Conservation (phyloP, 495 filamentous ascomycete genomes). For the Lasiosphaeria ovina region DNA sequence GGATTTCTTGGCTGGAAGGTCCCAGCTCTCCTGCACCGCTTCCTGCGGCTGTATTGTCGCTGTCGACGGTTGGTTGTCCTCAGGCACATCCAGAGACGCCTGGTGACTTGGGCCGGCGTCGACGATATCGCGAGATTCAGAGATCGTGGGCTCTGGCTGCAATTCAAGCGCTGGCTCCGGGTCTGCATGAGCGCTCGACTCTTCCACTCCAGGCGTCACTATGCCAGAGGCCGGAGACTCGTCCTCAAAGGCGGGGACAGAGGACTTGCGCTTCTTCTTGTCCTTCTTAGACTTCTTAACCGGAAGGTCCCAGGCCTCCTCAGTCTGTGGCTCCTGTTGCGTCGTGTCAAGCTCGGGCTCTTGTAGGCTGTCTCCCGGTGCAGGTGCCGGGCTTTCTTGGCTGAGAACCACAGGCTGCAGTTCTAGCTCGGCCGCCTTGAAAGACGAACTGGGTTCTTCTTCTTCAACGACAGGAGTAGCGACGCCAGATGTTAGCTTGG, state of each 20-base stretch:
- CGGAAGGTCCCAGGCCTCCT: too few species aligned
- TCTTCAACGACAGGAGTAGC: slow-evolving; percentile 11
- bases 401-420: neutral
- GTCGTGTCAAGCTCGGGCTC: neutral
- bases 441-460: neutral
- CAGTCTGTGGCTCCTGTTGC: too few species aligned
- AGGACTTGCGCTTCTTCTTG: too few species aligned
- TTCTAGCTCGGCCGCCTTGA: neutral
- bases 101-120: neutral
- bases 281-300: too few species aligned
- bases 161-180: too few species aligned
- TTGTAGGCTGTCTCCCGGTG: neutral
- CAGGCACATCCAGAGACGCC: neutral
- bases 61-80: neutral
- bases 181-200: neutral
- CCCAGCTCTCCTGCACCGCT: neutral
- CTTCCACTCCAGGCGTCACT: neutral
- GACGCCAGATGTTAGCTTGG: slow-evolving; percentile 14
- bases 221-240: neutral
- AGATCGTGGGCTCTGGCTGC: neutral
- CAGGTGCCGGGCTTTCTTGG: neutral
- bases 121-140: neutral
- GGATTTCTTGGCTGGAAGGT: slow-evolving; percentile 11
- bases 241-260: too few species aligned
- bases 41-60: neutral